A percentile compares a stretch with the other conserved stretches of the same genome.
These are phyloP conservation scores for Parastagonospora avenae DNA, from an alignment of 2,329 filamentous ascomycete species.

Conservation along the genomic window DNA sequence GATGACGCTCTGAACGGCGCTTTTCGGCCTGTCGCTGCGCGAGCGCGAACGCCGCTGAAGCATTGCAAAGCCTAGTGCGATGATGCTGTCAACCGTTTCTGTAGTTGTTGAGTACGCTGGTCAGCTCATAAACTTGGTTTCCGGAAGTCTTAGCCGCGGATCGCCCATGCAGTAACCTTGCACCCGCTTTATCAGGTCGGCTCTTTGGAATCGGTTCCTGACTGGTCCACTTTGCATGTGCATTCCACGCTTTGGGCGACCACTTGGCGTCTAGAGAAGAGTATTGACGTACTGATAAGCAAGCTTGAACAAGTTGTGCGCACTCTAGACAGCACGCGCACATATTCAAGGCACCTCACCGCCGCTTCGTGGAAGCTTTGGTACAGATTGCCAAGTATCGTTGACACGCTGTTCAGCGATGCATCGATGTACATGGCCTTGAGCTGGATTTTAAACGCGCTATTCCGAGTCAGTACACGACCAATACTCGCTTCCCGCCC, in stretches of 20 bases:
- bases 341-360: constrained; percentile 70
- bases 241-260: constrained; percentile 5
- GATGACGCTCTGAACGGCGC: constrained; percentile 53
- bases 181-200: constrained; percentile 15
- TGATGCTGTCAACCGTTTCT: constrained; percentile 70
- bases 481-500: constrained; percentile 3
- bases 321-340: constrained; percentile 61
- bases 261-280: constrained; percentile 3
- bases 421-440: constrained; percentile 85
- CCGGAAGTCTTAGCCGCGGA: constrained; percentile 14
- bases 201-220: constrained; percentile 4
- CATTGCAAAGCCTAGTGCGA: constrained; percentile 67
- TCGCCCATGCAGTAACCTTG: constrained; percentile 17
- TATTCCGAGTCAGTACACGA: constrained; percentile 30
- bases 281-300: constrained; percentile 59
- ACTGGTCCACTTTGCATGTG: constrained; percentile 15
- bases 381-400: constrained; percentile 75
- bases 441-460: constrained; percentile 80
- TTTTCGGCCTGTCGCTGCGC: constrained; percentile 38
- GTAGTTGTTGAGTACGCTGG: constrained; percentile 15
- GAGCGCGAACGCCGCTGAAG: constrained; percentile 61
- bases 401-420: constrained; percentile 70
- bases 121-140: constrained; percentile 17
- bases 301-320: constrained; percentile 64
- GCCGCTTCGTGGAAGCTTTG: constrained; percentile 78